Conservation (phyloP, 2,329 filamentous ascomycete species). For the Canariomyces notabilis region DNA sequence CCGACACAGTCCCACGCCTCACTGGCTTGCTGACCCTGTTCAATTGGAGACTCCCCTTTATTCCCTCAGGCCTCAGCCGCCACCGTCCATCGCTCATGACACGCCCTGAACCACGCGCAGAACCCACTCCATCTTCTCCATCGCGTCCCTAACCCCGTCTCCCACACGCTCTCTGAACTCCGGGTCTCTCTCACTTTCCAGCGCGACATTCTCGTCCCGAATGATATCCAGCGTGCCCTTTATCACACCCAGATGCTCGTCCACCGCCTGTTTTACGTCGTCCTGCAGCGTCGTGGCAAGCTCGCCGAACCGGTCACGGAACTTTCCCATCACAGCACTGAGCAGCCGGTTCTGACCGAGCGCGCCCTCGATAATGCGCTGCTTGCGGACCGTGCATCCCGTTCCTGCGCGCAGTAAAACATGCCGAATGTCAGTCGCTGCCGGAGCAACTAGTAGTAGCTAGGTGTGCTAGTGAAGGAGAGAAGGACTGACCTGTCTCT, state of each 20-base stretch:
- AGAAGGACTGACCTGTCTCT: constrained; percentile 29
- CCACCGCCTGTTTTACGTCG: constrained; percentile 16
- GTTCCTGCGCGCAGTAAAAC: too few relatives aligned
- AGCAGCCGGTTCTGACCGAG: constrained; percentile 30
- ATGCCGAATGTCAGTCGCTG: too few relatives aligned
- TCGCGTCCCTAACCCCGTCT: constrained; percentile 11
- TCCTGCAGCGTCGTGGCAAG: constrained; percentile 24
- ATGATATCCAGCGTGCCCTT: constrained; percentile 33
- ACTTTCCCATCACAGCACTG: constrained; percentile 25
- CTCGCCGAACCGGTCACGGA: constrained; percentile 23
- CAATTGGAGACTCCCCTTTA: too few relatives aligned
- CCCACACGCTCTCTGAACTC: constrained; percentile 32
- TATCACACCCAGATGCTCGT: constrained; percentile 27
- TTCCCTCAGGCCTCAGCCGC: too few relatives aligned
- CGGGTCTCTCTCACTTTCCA: constrained; percentile 35
- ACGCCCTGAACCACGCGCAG: too few relatives aligned
- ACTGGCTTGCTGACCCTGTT: too few relatives aligned
- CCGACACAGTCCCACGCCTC: too few relatives aligned
- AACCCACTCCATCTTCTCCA: constrained; percentile 5
- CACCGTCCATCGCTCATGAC: too few relatives aligned
- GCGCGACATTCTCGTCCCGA: constrained; percentile 33
- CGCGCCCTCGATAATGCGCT: constrained; percentile 29
- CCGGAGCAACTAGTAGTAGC: too few relatives aligned
- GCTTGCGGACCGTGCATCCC: constrained; percentile 32
- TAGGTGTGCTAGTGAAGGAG: background rate